Base-by-base conservation (phyloP, 2,329 filamentous ascomycete genomes). In the Penicillium brevicompactum region DNA sequence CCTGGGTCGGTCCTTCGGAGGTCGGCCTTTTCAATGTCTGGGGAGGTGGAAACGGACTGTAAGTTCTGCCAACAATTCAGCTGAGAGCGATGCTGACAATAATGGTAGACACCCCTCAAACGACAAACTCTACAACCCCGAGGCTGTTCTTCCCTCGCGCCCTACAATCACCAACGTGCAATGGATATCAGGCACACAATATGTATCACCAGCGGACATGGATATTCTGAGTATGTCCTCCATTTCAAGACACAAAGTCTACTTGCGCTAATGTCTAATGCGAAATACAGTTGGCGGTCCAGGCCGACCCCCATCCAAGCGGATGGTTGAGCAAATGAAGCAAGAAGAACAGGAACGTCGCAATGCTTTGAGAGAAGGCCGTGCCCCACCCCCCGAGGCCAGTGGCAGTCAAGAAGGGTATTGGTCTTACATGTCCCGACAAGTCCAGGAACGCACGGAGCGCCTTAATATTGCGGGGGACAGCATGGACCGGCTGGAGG, bases 171-270 rank as follows among this genome's bases (percentile, higher is more conserved):
- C 90, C 18, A 96, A 95, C 67, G 76, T 99, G 37, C 92, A 97
- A 75, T 99, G 94, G 94, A 91, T 99, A 49, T 89, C 92, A 0
- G 94, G 94, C 4, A 97, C 93, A 1, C 93, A 97, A 73, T 89
- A 95, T 65, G 84, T 99, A 44, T 91, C 91, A 1, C 88, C 91
- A 0, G 82, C 87, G 2, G 94, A 99, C 67, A 86, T 99, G 67
- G 94, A 97, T 68, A 76, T 96, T 2, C 79, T 99, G 1, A 94
- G 80, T 80, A 72, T 64, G 75, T 68, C 13, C 50, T 16, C 9
- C 27, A 24, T 10, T 10, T 3, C 18, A 5, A 27, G 24, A 27
- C 24, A 8, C 4, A 31, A 5, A 10, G 22, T 8, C 16, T 9
- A 13, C n/a, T 14, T 24, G 30, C 11, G 18, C 4, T 27, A 27